Base-by-base conservation (phyloP, 164 flowering plant genomes). In the Vitis amurensis region DNA sequence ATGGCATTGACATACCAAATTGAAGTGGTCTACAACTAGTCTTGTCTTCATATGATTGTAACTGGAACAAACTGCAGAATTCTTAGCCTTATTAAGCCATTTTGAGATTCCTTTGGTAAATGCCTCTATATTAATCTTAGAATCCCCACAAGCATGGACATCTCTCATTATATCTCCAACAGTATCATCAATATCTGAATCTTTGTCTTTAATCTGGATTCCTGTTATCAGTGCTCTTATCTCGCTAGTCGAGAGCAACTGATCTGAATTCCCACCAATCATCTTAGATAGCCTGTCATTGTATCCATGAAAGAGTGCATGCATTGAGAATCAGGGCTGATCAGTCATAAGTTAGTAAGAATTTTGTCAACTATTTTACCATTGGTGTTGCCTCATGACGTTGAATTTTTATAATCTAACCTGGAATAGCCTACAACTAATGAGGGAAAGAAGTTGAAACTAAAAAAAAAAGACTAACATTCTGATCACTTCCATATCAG, bases 181-280 rank as follows among this genome's bases (percentile, higher is more conserved):
- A 53, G 74, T 69, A 23, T 69, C 77, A 52, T 61, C 71, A 8
- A 29, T 55, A 66, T 70, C 70, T 31, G 70, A 66, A 66, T 75
- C 73, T 55, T 70, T 55, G 70, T 66, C 71, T 12, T 75, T 73
- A 70, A 75, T 37, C 44, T 37, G 44, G 7, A 37, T 72, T 47
- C 79, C 79, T 4, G 72, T 67, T 23, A 76, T 23, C 27, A 23
- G 69, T 52, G 76, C 79, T 52, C 76, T 29, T 58, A 76, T 48
- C 72, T 76, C 79, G 9, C 64, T n/a, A 53, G 37, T 17, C 37
- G 79, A 76, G 52, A 76, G 65, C 14, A 0, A 6, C 2, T 3
- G 1, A 59, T 72, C 72, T 12, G 17, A 27, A 60, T 76, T 30
- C 23, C 31, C 14, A 53, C 64, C 79, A 15, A 76, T 58, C 29